Conservation (phyloP, 2,329 filamentous ascomycete genomes). For the Apiospora kogelbergensis region DNA sequence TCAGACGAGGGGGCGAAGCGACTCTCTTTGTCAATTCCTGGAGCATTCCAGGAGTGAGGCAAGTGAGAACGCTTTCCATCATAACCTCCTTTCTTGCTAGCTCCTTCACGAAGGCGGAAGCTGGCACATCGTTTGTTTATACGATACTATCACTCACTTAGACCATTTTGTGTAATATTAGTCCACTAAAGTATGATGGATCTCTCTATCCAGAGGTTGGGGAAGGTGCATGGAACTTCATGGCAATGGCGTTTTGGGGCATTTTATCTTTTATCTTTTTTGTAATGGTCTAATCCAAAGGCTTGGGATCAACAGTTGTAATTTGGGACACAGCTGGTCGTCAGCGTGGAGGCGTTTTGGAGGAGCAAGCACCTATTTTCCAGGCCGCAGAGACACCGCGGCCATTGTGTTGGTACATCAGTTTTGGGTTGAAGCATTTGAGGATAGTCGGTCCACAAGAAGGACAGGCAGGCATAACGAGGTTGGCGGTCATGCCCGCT, state of each 20-base stretch:
- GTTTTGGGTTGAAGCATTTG: conserved; percentile 1
- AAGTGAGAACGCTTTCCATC: not conserved
- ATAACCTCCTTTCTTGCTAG: not conserved
- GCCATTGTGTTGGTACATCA: not conserved
- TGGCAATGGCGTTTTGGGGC: conserved; percentile 1
- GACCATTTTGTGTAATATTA: conserved; percentile 10
- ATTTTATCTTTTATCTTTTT: not conserved
- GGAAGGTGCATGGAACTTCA: conserved; percentile 6
- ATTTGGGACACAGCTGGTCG: not conserved
- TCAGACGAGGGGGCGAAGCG: not conserved
- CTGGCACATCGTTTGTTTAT: not conserved
- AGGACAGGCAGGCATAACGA: not conserved
- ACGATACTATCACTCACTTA: conserved; percentile 5
- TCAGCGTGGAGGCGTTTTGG: conserved; percentile 4
- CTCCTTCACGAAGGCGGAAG: not conserved
- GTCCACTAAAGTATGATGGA: not conserved
- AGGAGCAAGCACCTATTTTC: not conserved
- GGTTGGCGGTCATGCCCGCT: not conserved
- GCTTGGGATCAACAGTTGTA: not conserved
- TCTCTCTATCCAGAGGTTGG: not conserved
- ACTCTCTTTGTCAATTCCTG: conserved; percentile 11
- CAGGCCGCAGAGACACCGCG: not conserved
- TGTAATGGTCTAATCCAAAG: not conserved
- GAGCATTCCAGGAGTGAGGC: conserved; percentile 7
- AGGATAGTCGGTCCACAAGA: not conserved